Evolutionary conservation across 352 stramenopile genomes (phyloP), one percentile per base, ranked within the genome.

Genomic region (Pythium angustatum): DNA sequence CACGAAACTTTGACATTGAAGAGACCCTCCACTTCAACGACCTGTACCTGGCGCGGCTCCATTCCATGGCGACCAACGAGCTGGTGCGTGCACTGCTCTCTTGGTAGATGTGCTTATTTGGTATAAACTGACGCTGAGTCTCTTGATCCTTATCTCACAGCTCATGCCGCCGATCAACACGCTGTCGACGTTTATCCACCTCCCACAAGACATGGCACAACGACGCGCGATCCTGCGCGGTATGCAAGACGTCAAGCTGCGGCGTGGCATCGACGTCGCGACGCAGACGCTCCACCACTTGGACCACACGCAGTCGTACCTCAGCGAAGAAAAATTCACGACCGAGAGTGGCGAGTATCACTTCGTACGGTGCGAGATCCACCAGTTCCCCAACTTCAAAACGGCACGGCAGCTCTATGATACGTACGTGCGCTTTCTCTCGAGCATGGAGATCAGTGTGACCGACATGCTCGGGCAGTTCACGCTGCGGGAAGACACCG

Each of bases 401-500:
- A 81, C 68, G 0, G 67, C 82, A 19, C 64, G 63, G 9, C 66
- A 82, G 36, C 72, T 87, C 7, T 85, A 70, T 31, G 71, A 86
- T 9, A 64, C 67, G 6, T 64, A 83, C 19, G 58, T 76, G 17
- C 67, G 66, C 12, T 79, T 76, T 56, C 63, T 75, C 30, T 53
- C 73, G 12, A 83, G 79, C 30, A 77, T 87, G 64, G 76, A 89
- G 59, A 85, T 86, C 58, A 79, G 45, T 6, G 75, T 87, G 26
- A 83, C 75, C 1, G 77, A 83, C 44, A 60, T 62, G n/a, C 40
- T 88, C 8, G 77, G 77, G 12, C 56, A 83, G 33, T 69, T 77
- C 8, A 81, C 77, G 22, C 58, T 87, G 15, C 74, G 70, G 0
- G 76, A 89, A 47, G 76, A 87, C 68, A 72, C 76, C 15, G 74